Percentiles rank a stretch among this genome's conserved stretches.
These are phyloP conservation scores for Cytospora piceicola DNA, from an alignment of 2,329 filamentous ascomycete genomes.

Conservation along the genomic window DNA sequence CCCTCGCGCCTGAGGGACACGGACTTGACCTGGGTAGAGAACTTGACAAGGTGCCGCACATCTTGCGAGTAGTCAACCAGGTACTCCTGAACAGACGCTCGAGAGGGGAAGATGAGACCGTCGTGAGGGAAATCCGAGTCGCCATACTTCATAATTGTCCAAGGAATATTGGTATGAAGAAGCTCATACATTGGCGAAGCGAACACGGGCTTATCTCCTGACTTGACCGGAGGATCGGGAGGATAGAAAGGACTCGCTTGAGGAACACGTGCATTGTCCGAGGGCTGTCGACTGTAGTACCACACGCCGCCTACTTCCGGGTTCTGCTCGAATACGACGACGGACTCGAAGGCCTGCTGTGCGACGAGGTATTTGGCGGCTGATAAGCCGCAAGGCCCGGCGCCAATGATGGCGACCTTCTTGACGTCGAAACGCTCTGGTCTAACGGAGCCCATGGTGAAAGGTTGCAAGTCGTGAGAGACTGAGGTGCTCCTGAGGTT, in stretches of 20 bases:
- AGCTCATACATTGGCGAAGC: slow-evolving; percentile 82
- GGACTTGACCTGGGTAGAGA: slow-evolving; percentile 71
- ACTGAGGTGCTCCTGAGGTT: neutral
- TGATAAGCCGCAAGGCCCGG: slow-evolving; percentile 77
- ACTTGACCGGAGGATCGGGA: slow-evolving; percentile 65
- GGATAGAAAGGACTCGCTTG: slow-evolving; percentile 68
- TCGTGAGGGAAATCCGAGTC: slow-evolving; percentile 68
- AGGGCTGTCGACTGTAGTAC: slow-evolving; percentile 69
- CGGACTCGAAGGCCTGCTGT: slow-evolving; percentile 66
- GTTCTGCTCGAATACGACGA: slow-evolving; percentile 84
- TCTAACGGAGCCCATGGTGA: slow-evolving; percentile 36
- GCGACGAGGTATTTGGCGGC: slow-evolving; percentile 80
- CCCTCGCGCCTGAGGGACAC: slow-evolving; percentile 48
- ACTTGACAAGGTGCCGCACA: slow-evolving; percentile 67
- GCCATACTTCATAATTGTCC: slow-evolving; percentile 78
- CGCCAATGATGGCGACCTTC: slow-evolving; percentile 78
- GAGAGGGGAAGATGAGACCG: slow-evolving; percentile 73
- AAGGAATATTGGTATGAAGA: slow-evolving; percentile 86
- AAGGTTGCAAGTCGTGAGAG: neutral
- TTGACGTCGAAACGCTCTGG: slow-evolving; percentile 52
- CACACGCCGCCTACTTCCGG: slow-evolving; percentile 79
- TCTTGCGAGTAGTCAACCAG: slow-evolving; percentile 72
- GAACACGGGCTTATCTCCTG: slow-evolving; percentile 59
- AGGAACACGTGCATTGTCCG: slow-evolving; percentile 60
- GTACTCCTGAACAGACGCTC: slow-evolving; percentile 73